phyloP scores from a whole-genome alignment of 202 grass and related monocot species.

The Zoysia matrella region DNA sequence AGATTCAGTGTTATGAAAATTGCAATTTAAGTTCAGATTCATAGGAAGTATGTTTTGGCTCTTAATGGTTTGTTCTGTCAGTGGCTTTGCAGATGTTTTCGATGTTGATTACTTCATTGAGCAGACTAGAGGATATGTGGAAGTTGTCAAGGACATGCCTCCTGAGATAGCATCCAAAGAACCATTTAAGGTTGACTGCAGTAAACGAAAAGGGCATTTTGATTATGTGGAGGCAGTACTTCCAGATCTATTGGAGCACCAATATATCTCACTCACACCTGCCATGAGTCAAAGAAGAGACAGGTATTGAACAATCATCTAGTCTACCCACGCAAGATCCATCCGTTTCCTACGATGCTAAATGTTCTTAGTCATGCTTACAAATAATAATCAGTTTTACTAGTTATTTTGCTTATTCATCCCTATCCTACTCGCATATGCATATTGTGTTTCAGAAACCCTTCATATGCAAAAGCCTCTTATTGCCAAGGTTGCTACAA shows the following conservation, averaged over 20 bases:
- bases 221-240: slow-evolving; percentile 82
- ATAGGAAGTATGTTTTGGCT: not conserved
- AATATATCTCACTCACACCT: slow-evolving; percentile 78
- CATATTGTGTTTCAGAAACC: slow-evolving; percentile 60
- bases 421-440: slow-evolving; percentile 1
- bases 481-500: slow-evolving; percentile 93
- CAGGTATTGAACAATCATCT: slow-evolving; percentile 60
- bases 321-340: not conserved
- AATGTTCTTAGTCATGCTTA: not conserved
- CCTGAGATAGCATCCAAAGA: slow-evolving; percentile 70
- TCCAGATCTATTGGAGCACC: slow-evolving; percentile 74
- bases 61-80: slow-evolving; percentile 61
- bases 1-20: not conserved
- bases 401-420: not conserved
- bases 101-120: slow-evolving; percentile 95
- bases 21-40: not conserved
- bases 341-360: not conserved
- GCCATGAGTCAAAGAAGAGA: slow-evolving; percentile 91
- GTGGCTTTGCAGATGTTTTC: slow-evolving; percentile 94
- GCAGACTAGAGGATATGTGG: slow-evolving; percentile 77
- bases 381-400: not conserved
- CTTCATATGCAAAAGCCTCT: slow-evolving; percentile 76
- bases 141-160: slow-evolving; percentile 80
- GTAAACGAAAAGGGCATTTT: slow-evolving; percentile 81
- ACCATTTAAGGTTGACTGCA: slow-evolving; percentile 88